A percentile compares a stretch with the other conserved stretches of the same genome.
Conservation (phyloP, 176 grass and related monocot species). For the Chloris gayana region DNA sequence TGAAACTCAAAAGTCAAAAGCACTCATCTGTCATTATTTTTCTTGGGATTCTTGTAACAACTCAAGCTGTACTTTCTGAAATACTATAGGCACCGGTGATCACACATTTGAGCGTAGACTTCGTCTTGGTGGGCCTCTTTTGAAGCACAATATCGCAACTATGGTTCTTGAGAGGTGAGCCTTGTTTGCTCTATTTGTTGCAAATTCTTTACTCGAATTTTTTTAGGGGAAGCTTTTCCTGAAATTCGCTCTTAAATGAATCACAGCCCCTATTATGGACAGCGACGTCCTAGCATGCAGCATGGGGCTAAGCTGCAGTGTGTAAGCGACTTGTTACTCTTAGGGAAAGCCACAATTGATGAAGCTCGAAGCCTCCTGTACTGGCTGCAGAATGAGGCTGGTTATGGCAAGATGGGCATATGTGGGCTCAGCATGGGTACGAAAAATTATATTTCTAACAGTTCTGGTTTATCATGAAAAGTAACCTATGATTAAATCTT, state of each 20-base stretch:
- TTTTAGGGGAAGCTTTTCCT: background rate
- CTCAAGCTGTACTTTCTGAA: conserved; percentile 16
- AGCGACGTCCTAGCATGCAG: conserved; percentile 86
- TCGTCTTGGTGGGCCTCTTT: conserved; percentile 76
- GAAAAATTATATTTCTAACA: background rate
- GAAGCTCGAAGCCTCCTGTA: conserved; percentile 91
- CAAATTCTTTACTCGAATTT: background rate
- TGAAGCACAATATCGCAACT: conserved; percentile 95
- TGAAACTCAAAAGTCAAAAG: background rate
- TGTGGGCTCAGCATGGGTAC: conserved; percentile 99
- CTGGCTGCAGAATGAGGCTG: conserved; percentile 85
- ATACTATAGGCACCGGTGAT: conserved; percentile 83
- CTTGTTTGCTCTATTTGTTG: conserved; percentile 26
- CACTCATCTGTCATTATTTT: background rate
- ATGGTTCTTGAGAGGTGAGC: conserved; percentile 99
- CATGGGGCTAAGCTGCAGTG: conserved; percentile 81
- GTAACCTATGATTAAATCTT: background rate
- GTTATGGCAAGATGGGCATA: conserved; percentile 89
- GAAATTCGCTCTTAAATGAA: conserved; percentile 34
- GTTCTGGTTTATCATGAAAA: background rate
- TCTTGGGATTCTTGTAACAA: conserved; percentile 1
- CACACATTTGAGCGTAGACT: conserved; percentile 96
- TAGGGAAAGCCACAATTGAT: conserved; percentile 96
- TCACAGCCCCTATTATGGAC: conserved; percentile 89
- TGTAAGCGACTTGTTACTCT: conserved; percentile 87